Evolutionary conservation across 495 filamentous ascomycete species (phyloP), one percentile per base, ranked within the genome.

Genomic region (Penicillium canariense): DNA sequence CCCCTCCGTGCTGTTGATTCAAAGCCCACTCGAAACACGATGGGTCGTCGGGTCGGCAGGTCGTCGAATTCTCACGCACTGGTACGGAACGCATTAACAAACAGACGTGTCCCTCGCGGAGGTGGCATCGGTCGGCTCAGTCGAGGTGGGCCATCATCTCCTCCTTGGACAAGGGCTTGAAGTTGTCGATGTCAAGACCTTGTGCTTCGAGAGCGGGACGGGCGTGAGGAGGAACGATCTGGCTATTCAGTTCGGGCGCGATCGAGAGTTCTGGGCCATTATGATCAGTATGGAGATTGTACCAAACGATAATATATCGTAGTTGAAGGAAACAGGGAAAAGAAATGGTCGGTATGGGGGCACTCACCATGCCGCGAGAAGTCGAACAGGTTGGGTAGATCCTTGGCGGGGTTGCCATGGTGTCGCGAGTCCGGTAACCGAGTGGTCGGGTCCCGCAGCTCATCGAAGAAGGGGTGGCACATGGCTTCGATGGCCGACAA

Each of bases 111-210:
- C 63, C 56, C 68, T 80, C 75, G 58, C 72, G 59, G 74, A 60
- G 66, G 68, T 62, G 61, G 58, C 53, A 54, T 50, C 22, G 17
- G 64, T 59, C 55, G 55, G 57, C 65, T 95, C 90, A 98, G 75
- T 98, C 94, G 73, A 98, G 81, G 69, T 91, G 90, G 38, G 94
- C 94, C 82, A 96, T 88, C 94, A 98, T 98, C 66, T 97, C 90
- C 54, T 91, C 85, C 76, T 90, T 94, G 46, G 86, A 71, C 75
- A 97, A 81, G 12, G 94, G 94, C 58, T 82, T 88, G 68, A 98
- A 91, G 68, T 92, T 93, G 69, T 97, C 88, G 68, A 96, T 89
- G 71, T 97, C 92, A 56, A 98, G 81, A 30, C 91, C 91, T 36
- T 84, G 85, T 31, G 82, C 79, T 43, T 84, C 81, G 46, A 98